phyloP scores from a whole-genome alignment of 2,329 filamentous ascomycete species.

The Neofusicoccum cordaticola region DNA sequence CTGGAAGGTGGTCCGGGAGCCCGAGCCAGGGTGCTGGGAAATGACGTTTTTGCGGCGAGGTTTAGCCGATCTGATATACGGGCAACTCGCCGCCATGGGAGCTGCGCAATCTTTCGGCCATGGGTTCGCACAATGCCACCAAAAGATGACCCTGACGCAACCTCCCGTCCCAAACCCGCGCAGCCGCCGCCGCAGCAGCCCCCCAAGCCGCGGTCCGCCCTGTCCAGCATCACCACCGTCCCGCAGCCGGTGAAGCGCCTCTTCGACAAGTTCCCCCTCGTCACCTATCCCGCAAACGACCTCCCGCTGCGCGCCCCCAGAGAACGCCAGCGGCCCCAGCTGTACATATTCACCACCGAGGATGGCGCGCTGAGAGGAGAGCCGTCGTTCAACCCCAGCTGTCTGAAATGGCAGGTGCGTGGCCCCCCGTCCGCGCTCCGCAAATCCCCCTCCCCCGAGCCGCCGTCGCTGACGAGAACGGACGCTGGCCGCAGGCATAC shows the following conservation, averaged over 20 bases:
- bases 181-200: background rate
- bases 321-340: constrained; percentile 50
- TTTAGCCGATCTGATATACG: background rate
- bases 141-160: constrained; percentile 3
- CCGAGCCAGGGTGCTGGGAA: background rate
- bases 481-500: constrained; percentile 61
- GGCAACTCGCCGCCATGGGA: background rate
- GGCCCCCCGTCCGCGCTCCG: background rate
- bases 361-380: constrained; percentile 59
- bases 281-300: constrained; percentile 70
- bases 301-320: constrained; percentile 63
- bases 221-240: constrained; percentile 47
- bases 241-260: constrained; percentile 75
- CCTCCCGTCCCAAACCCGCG: background rate
- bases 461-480: background rate
- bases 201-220: background rate
- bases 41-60: constrained; percentile 3
- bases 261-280: constrained; percentile 80
- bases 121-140: constrained; percentile 6
- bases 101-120: constrained; percentile 3
- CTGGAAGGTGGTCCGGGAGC: background rate
- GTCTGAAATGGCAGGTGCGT: constrained; percentile 89
- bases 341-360: constrained; percentile 75
- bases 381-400: constrained; percentile 87
- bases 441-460: background rate